Percentiles rank a stretch among this genome's conserved stretches.
Conservation (phyloP, 352 stramenopile genomes). For the Globisporangium spiculum region DNA sequence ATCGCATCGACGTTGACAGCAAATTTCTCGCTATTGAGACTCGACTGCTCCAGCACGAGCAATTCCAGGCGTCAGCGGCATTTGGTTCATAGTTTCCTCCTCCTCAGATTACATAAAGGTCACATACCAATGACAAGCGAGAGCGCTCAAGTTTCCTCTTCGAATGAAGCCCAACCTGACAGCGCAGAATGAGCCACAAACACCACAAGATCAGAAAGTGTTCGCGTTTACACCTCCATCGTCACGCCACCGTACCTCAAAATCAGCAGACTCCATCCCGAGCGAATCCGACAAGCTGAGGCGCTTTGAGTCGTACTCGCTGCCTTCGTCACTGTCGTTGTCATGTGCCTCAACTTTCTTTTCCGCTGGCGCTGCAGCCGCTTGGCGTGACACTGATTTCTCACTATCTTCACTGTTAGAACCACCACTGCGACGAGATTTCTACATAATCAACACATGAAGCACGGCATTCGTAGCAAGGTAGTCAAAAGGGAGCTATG, state of each 20-base stretch:
- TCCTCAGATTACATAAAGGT: neutral
- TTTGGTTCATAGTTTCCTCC: neutral
- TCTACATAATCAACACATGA: neutral
- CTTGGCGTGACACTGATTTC: neutral
- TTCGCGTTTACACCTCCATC: neutral
- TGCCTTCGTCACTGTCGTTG: slow-evolving; percentile 12
- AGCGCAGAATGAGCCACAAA: neutral
- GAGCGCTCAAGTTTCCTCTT: slow-evolving; percentile 43
- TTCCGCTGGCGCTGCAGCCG: slow-evolving; percentile 6
- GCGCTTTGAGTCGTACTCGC: slow-evolving; percentile 21
- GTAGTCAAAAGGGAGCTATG: neutral
- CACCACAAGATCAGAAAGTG: neutral
- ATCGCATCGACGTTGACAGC: slow-evolving; percentile 60
- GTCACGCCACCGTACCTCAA: slow-evolving; percentile 40
- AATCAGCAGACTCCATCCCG: slow-evolving; percentile 73
- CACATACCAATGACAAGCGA: slow-evolving; percentile 47
- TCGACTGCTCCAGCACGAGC: slow-evolving; percentile 36
- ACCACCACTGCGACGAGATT: slow-evolving; percentile 6
- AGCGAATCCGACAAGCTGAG: slow-evolving; percentile 69
- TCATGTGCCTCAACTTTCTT: slow-evolving; percentile 13
- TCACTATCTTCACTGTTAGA: neutral
- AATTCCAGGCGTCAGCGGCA: neutral
- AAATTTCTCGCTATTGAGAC: slow-evolving; percentile 76
- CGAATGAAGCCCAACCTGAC: slow-evolving; percentile 46
- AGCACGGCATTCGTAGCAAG: neutral